Conservation (phyloP, 176 grass and related monocot genomes). For the Cenchrus americanus region DNA sequence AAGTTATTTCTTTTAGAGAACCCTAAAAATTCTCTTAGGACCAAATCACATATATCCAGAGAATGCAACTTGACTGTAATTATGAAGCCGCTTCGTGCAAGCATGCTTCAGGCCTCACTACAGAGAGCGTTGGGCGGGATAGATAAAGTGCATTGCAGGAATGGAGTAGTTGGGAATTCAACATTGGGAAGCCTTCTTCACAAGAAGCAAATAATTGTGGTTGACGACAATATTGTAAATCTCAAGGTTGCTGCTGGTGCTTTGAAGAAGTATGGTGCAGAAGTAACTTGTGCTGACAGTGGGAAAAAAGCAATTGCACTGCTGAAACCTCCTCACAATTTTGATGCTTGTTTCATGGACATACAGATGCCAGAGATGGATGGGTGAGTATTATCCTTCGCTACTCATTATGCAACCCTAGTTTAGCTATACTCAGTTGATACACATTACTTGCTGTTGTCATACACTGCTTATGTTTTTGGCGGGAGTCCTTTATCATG, state of each 20-base stretch:
- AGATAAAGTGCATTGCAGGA: constrained; percentile 62
- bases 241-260: constrained; percentile 91
- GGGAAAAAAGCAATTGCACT: constrained; percentile 71
- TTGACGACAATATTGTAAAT: constrained; percentile 96
- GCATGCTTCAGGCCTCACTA: constrained; percentile 84
- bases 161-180: constrained; percentile 61
- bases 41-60: constrained; percentile 46
- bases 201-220: constrained; percentile 80
- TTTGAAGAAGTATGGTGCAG: constrained; percentile 93
- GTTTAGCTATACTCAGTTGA: neutral
- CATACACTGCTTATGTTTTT: constrained; percentile 1
- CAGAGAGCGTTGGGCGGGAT: constrained; percentile 63
- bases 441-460: neutral
- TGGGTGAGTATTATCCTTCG: constrained; percentile 57
- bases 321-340: constrained; percentile 84
- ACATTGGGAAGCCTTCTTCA: constrained; percentile 81
- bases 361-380: constrained; percentile 99
- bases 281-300: constrained; percentile 74
- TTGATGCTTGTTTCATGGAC: constrained; percentile 99
- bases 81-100: constrained; percentile 89
- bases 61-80: constrained; percentile 78
- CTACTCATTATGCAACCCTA: neutral
- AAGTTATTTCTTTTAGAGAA: constrained; percentile 85
- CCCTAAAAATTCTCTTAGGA: constrained; percentile 61
- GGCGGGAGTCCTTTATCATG: neutral